These are phyloP conservation scores for Pythium phragmitis DNA, from an alignment of 352 stramenopile genomes.

Conservation along the genomic window DNA sequence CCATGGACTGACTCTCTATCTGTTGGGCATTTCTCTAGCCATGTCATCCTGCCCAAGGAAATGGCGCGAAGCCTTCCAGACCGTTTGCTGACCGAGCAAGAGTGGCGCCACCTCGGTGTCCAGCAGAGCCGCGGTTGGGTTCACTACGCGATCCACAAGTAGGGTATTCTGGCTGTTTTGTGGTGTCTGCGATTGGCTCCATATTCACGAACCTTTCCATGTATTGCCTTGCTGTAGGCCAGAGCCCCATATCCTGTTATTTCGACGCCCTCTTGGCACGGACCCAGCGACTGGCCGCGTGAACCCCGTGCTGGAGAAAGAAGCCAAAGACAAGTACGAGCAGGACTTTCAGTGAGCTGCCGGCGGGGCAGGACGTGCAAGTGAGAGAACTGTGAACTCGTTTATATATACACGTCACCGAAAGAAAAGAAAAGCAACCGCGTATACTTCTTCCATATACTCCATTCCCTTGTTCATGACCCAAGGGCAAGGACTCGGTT, in stretches of 20 bases:
- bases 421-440: too few relatives aligned
- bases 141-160: slow-evolving; percentile 99
- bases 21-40: slow-evolving; percentile 30
- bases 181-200: background rate
- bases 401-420: too few relatives aligned
- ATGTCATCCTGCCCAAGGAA: slow-evolving; percentile 98
- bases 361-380: too few relatives aligned
- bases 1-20: background rate
- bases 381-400: too few relatives aligned
- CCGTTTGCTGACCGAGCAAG: slow-evolving; percentile 93
- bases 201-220: slow-evolving; percentile 24
- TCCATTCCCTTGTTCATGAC: too few relatives aligned
- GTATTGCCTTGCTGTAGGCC: slow-evolving; percentile 41
- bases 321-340: slow-evolving; percentile 97
- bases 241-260: slow-evolving; percentile 99
- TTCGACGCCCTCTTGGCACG: slow-evolving; percentile 96
- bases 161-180: slow-evolving; percentile 26
- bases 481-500: too few relatives aligned
- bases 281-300: slow-evolving; percentile 95
- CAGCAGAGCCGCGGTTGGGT: slow-evolving; percentile 98
- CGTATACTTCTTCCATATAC: too few relatives aligned
- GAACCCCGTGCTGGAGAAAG: slow-evolving; percentile 91
- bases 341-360: slow-evolving; percentile 63
- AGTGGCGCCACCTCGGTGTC: slow-evolving; percentile 97
- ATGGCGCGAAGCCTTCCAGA: slow-evolving; percentile 96